Base-by-base conservation (phyloP, 805 yeast species). In the Scheffersomyces lignosus region DNA sequence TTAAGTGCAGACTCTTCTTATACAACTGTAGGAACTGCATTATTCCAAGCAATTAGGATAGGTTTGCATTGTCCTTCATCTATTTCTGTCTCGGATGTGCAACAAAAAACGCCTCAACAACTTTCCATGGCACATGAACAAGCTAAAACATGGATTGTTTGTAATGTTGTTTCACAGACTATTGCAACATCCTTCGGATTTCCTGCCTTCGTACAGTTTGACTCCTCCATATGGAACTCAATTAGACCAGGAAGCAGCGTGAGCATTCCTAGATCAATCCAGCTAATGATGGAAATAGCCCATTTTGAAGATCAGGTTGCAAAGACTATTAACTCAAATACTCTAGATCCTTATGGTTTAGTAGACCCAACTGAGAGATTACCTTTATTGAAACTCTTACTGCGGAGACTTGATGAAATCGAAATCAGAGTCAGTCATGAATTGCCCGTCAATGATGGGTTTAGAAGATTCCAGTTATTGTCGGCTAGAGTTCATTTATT, bases 1-100 rank as follows among this genome's bases (percentile, higher is more conserved):
- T 71, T 93, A 31, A 86, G 95, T 60, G 96, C 98, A 0, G 98
- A 93, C 56, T 84, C 96, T 5, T 84, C 96, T 3, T 91, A 97
- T 96, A 87, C 86, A 56, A 87, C 97, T 1, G 83, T 88, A 15
- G 98, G 97, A 0, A 81, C 87, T 31, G 98, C 98, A 4, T 71
- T 89, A 50, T 87, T 87, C 60, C 96, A 88, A 54, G 98, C 97
- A 0, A 83, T 90, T 23, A 68, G 97, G 37, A 85, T 91, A 12
- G 98, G 99, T 0, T 68, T 93, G 18, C 96, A 93, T 53, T 75
- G 89, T 15, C 93, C 70, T 1, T 49, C 43, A 5, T 36, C 39
- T 20, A 18, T 15, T 18, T 16, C 34, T 12, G 17, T 27, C 5
- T n/a, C 29, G 4, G 13, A 18, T 29, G 18, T 25, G 27, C 27